A percentile compares a stretch with the other conserved stretches of the same genome.
phyloP scores from a whole-genome alignment of 2,329 filamentous ascomycete species.

The Xylariaceae sp. region DNA sequence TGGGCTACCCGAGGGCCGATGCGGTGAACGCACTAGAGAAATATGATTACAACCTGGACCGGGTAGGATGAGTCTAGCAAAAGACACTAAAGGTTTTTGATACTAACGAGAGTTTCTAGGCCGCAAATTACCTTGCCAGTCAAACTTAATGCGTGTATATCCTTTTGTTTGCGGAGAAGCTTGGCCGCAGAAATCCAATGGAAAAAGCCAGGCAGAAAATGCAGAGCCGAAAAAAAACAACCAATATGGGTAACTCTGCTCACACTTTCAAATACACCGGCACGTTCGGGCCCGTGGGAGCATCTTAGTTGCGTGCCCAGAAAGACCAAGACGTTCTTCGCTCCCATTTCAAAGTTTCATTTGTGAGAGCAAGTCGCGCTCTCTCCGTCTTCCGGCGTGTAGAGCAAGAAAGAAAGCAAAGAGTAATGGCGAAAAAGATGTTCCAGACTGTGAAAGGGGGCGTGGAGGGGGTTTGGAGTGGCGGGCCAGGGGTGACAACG shows the following conservation, averaged over 20 bases:
- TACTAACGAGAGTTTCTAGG: slow-evolving; percentile 34
- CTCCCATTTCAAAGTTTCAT: slow-evolving; percentile 12
- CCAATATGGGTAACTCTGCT: background rate
- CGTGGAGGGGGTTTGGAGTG: too few species aligned
- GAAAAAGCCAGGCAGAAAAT: background rate
- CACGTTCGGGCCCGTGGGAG: slow-evolving; percentile 11
- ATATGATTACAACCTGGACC: slow-evolving; percentile 93
- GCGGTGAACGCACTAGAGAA: slow-evolving; percentile 81
- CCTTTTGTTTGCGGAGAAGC: background rate
- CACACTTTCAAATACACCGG: slow-evolving; percentile 1
- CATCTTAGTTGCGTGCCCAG: slow-evolving; percentile 27
- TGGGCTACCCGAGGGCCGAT: slow-evolving; percentile 75
- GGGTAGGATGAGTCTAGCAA: slow-evolving; percentile 52
- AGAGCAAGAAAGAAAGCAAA: background rate
- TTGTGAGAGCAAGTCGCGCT: background rate
- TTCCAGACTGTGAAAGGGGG: slow-evolving; percentile 2
- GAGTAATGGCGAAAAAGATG: background rate
- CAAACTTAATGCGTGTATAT: slow-evolving; percentile 39
- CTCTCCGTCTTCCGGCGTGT: slow-evolving; percentile 1
- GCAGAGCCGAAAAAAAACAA: slow-evolving; percentile 1
- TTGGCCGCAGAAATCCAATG: slow-evolving; percentile 3
- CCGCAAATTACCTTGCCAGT: slow-evolving; percentile 51
- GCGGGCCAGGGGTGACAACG: too few species aligned
- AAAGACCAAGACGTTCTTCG: slow-evolving; percentile 10
- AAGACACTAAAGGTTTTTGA: slow-evolving; percentile 10